A percentile compares a stretch with the other conserved stretches of the same genome.
phyloP scores from a whole-genome alignment of 108 stramenopile species.

The Schizochytrium sp. region DNA sequence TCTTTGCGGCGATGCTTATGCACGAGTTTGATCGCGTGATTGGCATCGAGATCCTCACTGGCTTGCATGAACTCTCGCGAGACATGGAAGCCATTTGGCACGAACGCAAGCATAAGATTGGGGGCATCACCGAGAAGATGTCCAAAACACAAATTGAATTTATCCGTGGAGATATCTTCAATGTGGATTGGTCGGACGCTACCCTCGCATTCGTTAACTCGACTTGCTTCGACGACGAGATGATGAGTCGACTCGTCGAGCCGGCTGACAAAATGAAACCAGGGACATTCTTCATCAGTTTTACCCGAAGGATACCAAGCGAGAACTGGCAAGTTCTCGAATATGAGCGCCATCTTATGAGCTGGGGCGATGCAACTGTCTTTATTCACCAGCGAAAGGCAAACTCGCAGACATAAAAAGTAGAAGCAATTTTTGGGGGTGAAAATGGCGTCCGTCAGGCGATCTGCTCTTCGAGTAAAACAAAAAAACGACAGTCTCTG shows the following conservation, averaged over 20 bases:
- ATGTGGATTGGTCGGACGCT: slow-evolving; percentile 53
- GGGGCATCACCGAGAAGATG: neutral
- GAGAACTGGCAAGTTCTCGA: slow-evolving; percentile 33
- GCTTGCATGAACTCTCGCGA: slow-evolving; percentile 26
- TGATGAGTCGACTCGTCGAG: slow-evolving; percentile 34
- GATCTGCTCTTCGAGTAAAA: too few relatives aligned
- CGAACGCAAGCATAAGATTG: neutral
- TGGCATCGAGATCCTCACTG: slow-evolving; percentile 52
- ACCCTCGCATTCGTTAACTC: slow-evolving; percentile 55
- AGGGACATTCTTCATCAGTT: slow-evolving; percentile 51
- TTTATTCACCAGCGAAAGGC: slow-evolving; percentile 32
- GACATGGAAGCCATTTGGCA: slow-evolving; percentile 29
- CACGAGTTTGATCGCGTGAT: slow-evolving; percentile 48
- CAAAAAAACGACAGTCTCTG: too few relatives aligned
- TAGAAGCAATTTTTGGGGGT: too few relatives aligned
- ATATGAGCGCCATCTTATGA: slow-evolving; percentile 41
- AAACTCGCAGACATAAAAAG: too few relatives aligned
- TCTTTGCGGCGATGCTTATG: slow-evolving; percentile 49
- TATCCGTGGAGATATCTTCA: slow-evolving; percentile 34
- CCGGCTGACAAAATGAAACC: slow-evolving; percentile 34
- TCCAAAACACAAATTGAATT: slow-evolving; percentile 22
- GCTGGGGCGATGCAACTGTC: slow-evolving; percentile 56
- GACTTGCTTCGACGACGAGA: slow-evolving; percentile 51
- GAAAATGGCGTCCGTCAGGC: too few relatives aligned
- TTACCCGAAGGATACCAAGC: slow-evolving; percentile 42